Evolutionary conservation across 176 grass and related monocot species (phyloP).

Genomic region (Eragrostis curvula): DNA sequence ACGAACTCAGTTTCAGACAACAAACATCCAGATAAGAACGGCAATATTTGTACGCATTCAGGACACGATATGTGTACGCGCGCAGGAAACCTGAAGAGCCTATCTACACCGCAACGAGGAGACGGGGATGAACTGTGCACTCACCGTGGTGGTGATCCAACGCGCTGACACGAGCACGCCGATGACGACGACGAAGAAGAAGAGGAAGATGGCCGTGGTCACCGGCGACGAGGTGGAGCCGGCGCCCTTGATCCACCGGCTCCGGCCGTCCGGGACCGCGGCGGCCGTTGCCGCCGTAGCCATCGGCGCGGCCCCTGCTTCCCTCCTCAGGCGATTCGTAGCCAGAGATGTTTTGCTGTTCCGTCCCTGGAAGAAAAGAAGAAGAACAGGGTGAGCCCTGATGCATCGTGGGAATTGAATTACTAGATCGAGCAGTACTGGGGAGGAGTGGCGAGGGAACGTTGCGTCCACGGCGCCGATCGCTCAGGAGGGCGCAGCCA

Average conservation of each 20-base stretch:
- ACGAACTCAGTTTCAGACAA: background rate
- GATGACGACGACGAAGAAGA: conserved; percentile 59
- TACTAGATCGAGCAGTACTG: background rate
- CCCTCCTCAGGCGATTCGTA: background rate
- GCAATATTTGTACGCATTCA: background rate
- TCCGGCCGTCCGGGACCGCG: conserved; percentile 24
- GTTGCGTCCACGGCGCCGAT: conserved; percentile 19
- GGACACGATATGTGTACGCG: too few relatives aligned
- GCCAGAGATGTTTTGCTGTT: background rate
- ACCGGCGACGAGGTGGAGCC: conserved; percentile 34
- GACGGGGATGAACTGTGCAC: background rate
- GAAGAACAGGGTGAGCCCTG: background rate
- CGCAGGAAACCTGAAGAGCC: background rate
- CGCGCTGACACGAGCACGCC: conserved; percentile 59
- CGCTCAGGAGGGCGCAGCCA: conserved; percentile 26
- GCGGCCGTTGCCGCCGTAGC: conserved; percentile 27
- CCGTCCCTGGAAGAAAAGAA: background rate
- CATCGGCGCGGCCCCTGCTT: conserved; percentile 28
- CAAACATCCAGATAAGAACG: background rate
- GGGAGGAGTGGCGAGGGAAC: background rate
- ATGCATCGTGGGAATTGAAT: background rate
- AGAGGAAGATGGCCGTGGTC: conserved; percentile 57
- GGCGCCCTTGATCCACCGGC: conserved; percentile 42
- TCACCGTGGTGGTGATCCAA: conserved; percentile 63
- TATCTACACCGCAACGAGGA: background rate